Evolutionary conservation across 345 rosid genomes (phyloP), one percentile per base, ranked within the genome.

Genomic region (Aquilaria sinensis): DNA sequence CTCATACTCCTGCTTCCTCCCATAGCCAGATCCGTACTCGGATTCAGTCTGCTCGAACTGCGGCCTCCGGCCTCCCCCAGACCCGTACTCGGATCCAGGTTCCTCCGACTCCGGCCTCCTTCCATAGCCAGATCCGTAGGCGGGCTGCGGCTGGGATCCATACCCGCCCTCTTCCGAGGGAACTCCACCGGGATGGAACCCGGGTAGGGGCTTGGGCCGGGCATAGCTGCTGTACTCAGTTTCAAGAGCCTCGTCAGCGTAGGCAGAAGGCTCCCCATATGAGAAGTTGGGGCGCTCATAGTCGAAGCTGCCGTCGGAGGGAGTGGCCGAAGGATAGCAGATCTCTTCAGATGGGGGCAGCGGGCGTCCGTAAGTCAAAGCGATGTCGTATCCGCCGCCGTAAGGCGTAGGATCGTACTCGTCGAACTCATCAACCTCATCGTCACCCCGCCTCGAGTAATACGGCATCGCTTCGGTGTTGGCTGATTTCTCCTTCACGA

Each of bases 361-460:
- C 9, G 99, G 90, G 49, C 96, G 96, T 32, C 99, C 97, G 68
- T 82, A 94, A 11, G 87, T 82, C 71, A 81, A 47, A 3, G 59
- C 32, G 61, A 90, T 49, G 77, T 90, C 92, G 78, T 81, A 94
- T 0, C 99, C 99, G 2, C 99, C 99, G 2, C 90, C 87, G 77
- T 88, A 94, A 0, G 99, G 99, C 30, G 90, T 94, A 1, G 97
- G 84, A 73, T 94, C 97, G 64, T 54, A 85, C 79, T 88, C 97
- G 74, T 83, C 87, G 83, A 88, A 94, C 33, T 83, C 96, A 55
- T 79, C 61, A 56, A 79, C 92, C 0, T 75, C 88, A 10, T 88
- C 80, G 10, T 78, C 85, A 33, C 72, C 71, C 1, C 49, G 37
- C 12, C 66, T 71, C 3, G 82, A 57, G 74, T 85, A 93, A 83